These are phyloP conservation scores for Plantago coronopus DNA, from an alignment of 305 asterid species.

Conservation along the genomic window DNA sequence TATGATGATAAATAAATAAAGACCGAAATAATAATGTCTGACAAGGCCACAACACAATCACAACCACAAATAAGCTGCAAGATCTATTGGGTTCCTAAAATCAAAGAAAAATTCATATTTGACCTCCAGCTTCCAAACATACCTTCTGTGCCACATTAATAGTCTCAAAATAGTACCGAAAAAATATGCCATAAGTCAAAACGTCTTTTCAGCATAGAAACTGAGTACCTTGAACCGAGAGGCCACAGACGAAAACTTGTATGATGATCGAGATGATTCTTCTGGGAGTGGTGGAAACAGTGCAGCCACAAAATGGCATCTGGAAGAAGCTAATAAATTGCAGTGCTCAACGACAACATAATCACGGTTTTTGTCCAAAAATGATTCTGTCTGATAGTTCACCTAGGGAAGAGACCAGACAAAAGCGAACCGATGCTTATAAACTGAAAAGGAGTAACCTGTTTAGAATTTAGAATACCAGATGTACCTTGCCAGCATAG, in stretches of 20 bases:
- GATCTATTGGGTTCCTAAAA: no score
- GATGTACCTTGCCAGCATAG: slow-evolving; percentile 96
- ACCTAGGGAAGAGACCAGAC: slow-evolving; percentile 51
- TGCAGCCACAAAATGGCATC: slow-evolving; percentile 68
- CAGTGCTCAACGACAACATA: slow-evolving; percentile 97
- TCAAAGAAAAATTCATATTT: background rate
- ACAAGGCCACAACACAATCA: background rate
- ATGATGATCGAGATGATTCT: slow-evolving; percentile 89
- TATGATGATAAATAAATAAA: no score
- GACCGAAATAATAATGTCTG: background rate
- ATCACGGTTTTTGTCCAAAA: slow-evolving; percentile 93
- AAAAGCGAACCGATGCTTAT: slow-evolving; percentile 23
- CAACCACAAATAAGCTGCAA: background rate
- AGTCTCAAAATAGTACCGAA: slow-evolving; percentile 9
- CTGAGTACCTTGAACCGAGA: slow-evolving; percentile 84
- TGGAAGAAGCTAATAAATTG: slow-evolving; percentile 79
- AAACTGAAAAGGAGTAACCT: slow-evolving; percentile 15
- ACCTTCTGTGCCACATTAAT: background rate
- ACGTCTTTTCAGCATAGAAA: slow-evolving; percentile 20
- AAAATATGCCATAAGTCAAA: slow-evolving; percentile 9
- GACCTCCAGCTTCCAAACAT: slow-evolving; percentile 2
- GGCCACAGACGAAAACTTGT: slow-evolving; percentile 95
- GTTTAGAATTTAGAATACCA: slow-evolving; percentile 15
- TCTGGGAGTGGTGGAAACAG: slow-evolving; percentile 88
- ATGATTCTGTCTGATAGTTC: slow-evolving; percentile 79